Evolutionary conservation across 129 eudicot species (phyloP).

Genomic region (Pittosporum tobira): DNA sequence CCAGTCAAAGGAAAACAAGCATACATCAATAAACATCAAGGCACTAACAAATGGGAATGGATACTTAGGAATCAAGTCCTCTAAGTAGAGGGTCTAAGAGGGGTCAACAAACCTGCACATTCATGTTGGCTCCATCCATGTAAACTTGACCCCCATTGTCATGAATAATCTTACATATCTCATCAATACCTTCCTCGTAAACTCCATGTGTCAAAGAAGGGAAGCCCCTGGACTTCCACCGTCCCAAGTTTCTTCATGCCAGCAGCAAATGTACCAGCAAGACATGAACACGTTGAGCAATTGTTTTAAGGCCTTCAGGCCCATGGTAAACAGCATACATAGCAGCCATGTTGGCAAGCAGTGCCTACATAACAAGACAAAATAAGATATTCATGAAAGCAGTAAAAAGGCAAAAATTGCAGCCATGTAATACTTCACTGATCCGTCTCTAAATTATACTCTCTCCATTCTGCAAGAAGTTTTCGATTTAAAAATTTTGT

Average conservation of each 20-base stretch:
- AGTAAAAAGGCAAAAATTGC: constrained; percentile 2
- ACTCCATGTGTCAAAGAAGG: constrained; percentile 89
- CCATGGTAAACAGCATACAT: constrained; percentile 95
- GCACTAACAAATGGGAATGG: background rate
- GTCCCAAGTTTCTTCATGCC: constrained; percentile 84
- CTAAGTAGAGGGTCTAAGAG: too few species aligned
- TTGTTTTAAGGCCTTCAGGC: constrained; percentile 86
- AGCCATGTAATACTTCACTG: background rate
- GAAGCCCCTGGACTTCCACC: constrained; percentile 66
- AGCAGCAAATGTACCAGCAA: constrained; percentile 76
- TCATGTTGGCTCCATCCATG: constrained; percentile 98
- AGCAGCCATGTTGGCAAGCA: constrained; percentile 98
- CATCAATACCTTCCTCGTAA: constrained; percentile 85
- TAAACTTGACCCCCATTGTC: constrained; percentile 92
- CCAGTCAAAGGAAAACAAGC: background rate
- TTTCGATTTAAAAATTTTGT: too few species aligned
- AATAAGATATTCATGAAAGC: background rate
- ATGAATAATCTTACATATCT: constrained; percentile 76
- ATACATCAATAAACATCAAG: constrained; percentile 1
- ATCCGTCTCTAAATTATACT: background rate
- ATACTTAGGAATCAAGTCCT: background rate
- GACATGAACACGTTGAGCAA: constrained; percentile 76
- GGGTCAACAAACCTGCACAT: constrained; percentile 78
- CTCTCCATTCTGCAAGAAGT: too few species aligned
- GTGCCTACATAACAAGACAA: constrained; percentile 47